A percentile compares a stretch with the other conserved stretches of the same genome.
phyloP scores from a whole-genome alignment of 176 grass and related monocot genomes.

The Lolium multiflorum region DNA sequence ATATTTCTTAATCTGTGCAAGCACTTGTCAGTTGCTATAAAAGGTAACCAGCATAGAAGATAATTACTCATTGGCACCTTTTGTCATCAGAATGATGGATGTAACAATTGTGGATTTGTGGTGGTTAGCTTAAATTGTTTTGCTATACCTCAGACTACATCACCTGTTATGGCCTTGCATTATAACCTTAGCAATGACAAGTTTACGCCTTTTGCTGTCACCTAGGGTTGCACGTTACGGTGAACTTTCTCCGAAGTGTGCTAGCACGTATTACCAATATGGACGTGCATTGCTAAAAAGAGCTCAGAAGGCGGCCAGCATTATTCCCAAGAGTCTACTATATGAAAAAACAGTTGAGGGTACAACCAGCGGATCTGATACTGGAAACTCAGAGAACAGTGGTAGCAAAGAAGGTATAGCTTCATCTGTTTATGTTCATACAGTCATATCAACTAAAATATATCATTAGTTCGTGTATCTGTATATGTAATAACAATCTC shows the following conservation, averaged over 20 bases:
- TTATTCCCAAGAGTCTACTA: conserved; percentile 57
- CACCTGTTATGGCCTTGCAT: background rate
- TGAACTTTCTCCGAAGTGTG: conserved; percentile 83
- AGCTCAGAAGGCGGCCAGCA: conserved; percentile 73
- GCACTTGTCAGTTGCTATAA: background rate
- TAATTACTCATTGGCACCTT: background rate
- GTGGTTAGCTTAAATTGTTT: background rate
- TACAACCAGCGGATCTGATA: conserved; percentile 44
- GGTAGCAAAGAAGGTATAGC: conserved; percentile 51
- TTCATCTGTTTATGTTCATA: background rate
- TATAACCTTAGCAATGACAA: background rate
- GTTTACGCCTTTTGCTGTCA: background rate
- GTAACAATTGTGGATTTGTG: background rate
- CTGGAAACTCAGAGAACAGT: conserved; percentile 57
- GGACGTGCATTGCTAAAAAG: conserved; percentile 80
- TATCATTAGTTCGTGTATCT: background rate
- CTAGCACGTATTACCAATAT: conserved; percentile 84
- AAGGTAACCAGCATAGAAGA: background rate
- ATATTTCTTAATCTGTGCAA: background rate
- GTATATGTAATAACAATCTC: background rate
- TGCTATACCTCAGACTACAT: background rate
- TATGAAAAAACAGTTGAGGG: conserved; percentile 55
- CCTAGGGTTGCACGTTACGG: conserved; percentile 62
- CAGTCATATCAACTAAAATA: background rate
- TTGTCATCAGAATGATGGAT: background rate